Percentiles rank a stretch among this genome's conserved stretches.
Evolutionary conservation across 805 yeast species (phyloP).

Genomic region (Candida namnaoensis): DNA sequence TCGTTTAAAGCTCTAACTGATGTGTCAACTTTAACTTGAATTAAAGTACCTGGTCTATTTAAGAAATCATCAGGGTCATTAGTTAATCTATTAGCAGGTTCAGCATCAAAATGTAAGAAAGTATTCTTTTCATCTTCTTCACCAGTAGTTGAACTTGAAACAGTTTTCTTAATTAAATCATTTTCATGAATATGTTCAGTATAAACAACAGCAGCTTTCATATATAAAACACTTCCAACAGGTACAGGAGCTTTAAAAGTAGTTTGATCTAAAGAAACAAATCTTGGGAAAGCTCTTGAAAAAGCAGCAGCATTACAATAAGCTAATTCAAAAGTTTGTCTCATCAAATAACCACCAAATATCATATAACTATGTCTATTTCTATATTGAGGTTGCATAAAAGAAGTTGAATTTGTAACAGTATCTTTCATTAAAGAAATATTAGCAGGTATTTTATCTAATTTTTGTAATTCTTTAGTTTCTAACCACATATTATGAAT

Average conservation of each 20-base stretch:
- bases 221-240: slow-evolving; percentile 81
- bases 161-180: slow-evolving; percentile 6
- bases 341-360: slow-evolving; percentile 88
- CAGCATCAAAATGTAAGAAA: slow-evolving; percentile 40
- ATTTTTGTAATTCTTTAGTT: slow-evolving; percentile 27
- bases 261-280: slow-evolving; percentile 83
- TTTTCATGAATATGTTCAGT: slow-evolving; percentile 65
- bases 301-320: slow-evolving; percentile 90
- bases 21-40: slow-evolving; percentile 87
- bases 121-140: slow-evolving; percentile 3
- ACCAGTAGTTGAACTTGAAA: slow-evolving; percentile 12
- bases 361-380: slow-evolving; percentile 92
- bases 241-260: slow-evolving; percentile 94
- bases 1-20: slow-evolving; percentile 62
- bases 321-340: slow-evolving; percentile 91
- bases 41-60: slow-evolving; percentile 73
- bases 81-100: slow-evolving; percentile 45
- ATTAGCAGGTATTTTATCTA: slow-evolving; percentile 34
- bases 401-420: slow-evolving; percentile 59
- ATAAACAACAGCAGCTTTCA: slow-evolving; percentile 77
- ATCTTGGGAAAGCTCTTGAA: slow-evolving; percentile 77
- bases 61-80: slow-evolving; percentile 49
- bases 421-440: slow-evolving; percentile 67
- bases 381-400: slow-evolving; percentile 96
- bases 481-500: slow-evolving; percentile 73